phyloP scores from a whole-genome alignment of 2,329 filamentous ascomycete genomes.

The Diaporthe eres region DNA sequence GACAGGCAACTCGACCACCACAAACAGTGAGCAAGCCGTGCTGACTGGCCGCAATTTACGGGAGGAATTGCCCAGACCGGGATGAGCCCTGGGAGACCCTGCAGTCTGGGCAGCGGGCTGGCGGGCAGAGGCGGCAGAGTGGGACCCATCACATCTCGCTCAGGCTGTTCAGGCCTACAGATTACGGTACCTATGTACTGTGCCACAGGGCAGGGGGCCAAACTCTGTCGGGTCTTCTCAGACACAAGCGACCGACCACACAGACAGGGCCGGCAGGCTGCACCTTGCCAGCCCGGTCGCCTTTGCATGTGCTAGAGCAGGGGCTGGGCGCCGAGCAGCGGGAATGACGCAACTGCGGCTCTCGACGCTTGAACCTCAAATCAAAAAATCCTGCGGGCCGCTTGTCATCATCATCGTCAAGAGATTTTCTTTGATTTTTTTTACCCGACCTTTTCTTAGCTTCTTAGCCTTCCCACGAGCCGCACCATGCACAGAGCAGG shows the following conservation, averaged over 20 bases:
- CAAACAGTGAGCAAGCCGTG: neutral
- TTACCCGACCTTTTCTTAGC: no score
- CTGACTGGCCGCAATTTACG: constrained; percentile 6
- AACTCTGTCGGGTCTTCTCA: constrained; percentile 5
- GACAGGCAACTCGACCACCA: constrained; percentile 12
- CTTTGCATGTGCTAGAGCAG: constrained; percentile 21
- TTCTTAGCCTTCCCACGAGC: neutral
- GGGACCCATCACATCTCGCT: neutral
- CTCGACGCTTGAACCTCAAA: constrained; percentile 24
- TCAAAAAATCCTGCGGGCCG: constrained; percentile 30
- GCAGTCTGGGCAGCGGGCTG: neutral
- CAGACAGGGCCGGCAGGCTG: constrained; percentile 12
- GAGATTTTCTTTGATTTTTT: neutral
- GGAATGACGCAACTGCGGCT: constrained; percentile 34
- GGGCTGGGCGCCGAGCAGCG: constrained; percentile 26
- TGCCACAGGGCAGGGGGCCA: neutral
- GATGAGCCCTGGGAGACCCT: constrained; percentile 25
- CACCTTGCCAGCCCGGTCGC: constrained; percentile 8
- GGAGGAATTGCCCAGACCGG: constrained; percentile 27
- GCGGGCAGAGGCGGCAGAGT: constrained; percentile 26
- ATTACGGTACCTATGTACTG: no score
- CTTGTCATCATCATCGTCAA: constrained; percentile 1
- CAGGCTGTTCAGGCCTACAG: neutral
- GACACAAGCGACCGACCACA: neutral
- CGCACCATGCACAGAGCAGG: constrained; percentile 10